Percentiles rank a stretch among this genome's conserved stretches.
Conservation (phyloP, 768 basidiomycete genomes). For the Suillus ampliporus region DNA sequence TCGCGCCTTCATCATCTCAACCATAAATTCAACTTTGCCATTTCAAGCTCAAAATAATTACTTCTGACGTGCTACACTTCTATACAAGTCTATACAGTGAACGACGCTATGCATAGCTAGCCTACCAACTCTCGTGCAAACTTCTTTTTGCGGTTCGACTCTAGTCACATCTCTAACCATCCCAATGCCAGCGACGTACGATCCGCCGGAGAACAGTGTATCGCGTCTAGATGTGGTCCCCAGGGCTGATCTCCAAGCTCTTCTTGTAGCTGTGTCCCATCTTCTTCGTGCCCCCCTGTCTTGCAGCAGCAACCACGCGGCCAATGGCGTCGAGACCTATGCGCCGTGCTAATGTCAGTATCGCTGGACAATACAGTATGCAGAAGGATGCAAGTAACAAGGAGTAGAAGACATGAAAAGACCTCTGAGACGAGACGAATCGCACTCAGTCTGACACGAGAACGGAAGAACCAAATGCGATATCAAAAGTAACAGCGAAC, state of each 20-base stretch:
- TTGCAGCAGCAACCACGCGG: conserved; percentile 74
- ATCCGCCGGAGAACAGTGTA: background rate
- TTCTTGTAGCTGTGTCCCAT: conserved; percentile 78
- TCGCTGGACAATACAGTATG: background rate
- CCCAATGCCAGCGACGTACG: background rate
- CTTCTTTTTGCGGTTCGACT: background rate
- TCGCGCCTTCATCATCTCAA: conserved; percentile 66
- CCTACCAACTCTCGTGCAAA: background rate
- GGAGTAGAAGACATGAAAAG: background rate
- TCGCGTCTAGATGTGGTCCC: conserved; percentile 27
- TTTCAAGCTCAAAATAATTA: conserved; percentile 25
- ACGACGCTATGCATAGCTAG: background rate
- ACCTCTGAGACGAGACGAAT: too few species aligned
- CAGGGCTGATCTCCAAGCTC: conserved; percentile 48
- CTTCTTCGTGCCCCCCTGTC: conserved; percentile 58
- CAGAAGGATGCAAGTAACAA: background rate
- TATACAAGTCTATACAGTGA: background rate
- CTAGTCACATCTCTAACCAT: background rate
- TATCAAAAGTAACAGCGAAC: conserved; percentile 16
- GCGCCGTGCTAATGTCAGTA: conserved; percentile 7
- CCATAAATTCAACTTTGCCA: conserved; percentile 61
- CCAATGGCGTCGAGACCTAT: conserved; percentile 86
- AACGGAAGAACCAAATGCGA: background rate
- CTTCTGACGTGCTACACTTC: background rate
- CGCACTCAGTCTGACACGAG: background rate